phyloP scores from a whole-genome alignment of 2,329 filamentous ascomycete species.

The Epichloe uncinata region DNA sequence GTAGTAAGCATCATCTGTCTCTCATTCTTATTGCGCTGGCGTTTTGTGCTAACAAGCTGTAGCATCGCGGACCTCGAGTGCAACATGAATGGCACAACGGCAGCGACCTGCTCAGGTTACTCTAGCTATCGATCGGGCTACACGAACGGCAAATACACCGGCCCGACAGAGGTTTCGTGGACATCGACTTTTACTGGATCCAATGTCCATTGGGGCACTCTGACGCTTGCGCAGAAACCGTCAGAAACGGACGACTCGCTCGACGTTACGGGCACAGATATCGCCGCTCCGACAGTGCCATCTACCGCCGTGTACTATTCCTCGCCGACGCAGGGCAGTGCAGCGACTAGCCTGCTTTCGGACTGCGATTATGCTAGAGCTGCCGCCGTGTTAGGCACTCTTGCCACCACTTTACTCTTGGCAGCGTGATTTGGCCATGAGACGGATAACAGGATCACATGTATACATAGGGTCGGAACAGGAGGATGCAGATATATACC shows the following conservation, averaged over 20 bases:
- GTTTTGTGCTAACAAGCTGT: not conserved
- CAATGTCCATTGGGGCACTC: slow-evolving; percentile 29
- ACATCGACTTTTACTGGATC: slow-evolving; percentile 29
- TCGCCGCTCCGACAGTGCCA: slow-evolving; percentile 6
- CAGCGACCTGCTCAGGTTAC: slow-evolving; percentile 34
- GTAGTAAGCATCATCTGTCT: slow-evolving; percentile 20
- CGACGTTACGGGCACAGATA: slow-evolving; percentile 12
- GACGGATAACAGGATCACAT: not conserved
- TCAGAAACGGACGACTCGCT: slow-evolving; percentile 16
- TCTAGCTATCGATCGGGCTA: slow-evolving; percentile 29
- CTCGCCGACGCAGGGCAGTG: slow-evolving; percentile 2
- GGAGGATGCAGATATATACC: not conserved
- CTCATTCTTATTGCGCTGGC: not conserved
- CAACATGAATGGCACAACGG: slow-evolving; percentile 26
- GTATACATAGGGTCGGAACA: not conserved
- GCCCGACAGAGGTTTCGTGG: slow-evolving; percentile 31
- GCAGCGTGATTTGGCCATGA: not conserved
- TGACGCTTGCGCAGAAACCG: slow-evolving; percentile 29
- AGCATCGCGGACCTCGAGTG: slow-evolving; percentile 33
- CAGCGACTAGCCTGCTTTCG: not conserved
- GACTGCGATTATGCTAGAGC: not conserved
- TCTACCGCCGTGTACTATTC: slow-evolving; percentile 6
- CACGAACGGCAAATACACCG: slow-evolving; percentile 24
- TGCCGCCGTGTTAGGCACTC: not conserved
- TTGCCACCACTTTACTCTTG: not conserved